phyloP scores from a whole-genome alignment of 352 stramenopile genomes.

The Phytopythium ostracodes region DNA sequence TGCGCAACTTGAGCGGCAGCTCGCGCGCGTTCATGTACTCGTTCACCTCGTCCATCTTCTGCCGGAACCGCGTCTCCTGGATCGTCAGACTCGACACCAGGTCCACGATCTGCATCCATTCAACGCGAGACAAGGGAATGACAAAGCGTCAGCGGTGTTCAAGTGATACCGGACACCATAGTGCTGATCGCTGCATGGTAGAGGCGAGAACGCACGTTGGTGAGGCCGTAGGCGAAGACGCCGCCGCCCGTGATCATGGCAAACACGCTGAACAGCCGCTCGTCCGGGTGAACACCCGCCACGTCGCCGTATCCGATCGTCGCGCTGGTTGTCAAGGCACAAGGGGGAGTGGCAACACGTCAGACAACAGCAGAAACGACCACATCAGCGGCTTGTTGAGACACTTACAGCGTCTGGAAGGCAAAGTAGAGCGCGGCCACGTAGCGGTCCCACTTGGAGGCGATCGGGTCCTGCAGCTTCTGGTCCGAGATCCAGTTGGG shows the following conservation, averaged over 20 bases:
- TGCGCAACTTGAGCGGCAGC: conserved; percentile 53
- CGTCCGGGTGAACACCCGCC: conserved; percentile 34
- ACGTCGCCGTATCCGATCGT: conserved; percentile 63
- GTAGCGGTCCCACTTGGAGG: conserved; percentile 52
- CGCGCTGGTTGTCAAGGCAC: conserved; percentile 32
- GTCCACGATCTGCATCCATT: conserved; percentile 74
- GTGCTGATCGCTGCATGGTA: too few relatives aligned
- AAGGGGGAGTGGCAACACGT: too few relatives aligned
- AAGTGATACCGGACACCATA: too few relatives aligned
- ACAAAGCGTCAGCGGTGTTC: too few relatives aligned
- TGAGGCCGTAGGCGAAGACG: conserved; percentile 80
- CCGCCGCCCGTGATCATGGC: conserved; percentile 66
- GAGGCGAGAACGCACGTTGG: conserved; percentile 69
- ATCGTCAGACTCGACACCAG: conserved; percentile 69
- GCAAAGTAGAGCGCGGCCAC: conserved; percentile 64
- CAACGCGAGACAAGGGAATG: too few relatives aligned
- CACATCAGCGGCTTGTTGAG: too few relatives aligned
- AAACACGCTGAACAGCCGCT: conserved; percentile 66
- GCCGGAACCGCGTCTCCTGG: conserved; percentile 54
- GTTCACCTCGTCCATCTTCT: conserved; percentile 78
- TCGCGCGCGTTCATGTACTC: conserved; percentile 78
- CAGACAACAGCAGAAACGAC: too few relatives aligned
- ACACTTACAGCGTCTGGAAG: conserved; percentile 64
- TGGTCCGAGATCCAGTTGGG: conserved; percentile 44
- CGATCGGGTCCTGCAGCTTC: conserved; percentile 26